Evolutionary conservation across 2,329 filamentous ascomycete species (phyloP).

Genomic region (Leptographium wingfieldii): DNA sequence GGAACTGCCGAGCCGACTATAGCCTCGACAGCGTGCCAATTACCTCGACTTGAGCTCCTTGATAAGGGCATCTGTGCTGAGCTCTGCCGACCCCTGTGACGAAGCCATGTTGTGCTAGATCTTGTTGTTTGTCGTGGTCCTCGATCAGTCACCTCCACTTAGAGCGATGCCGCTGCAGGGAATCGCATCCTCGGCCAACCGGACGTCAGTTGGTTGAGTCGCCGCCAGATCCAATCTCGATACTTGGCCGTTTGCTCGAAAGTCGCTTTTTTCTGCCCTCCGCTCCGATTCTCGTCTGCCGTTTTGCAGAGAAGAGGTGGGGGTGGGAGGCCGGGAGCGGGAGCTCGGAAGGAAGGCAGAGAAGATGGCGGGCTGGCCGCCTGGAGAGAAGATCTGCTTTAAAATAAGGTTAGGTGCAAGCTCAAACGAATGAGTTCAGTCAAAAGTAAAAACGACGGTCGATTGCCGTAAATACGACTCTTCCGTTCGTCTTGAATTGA

Average conservation of each 20-base stretch:
- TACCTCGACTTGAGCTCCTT: slow-evolving; percentile 45
- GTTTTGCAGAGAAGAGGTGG: neutral
- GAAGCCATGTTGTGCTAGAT: slow-evolving; percentile 11
- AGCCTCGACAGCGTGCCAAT: slow-evolving; percentile 3
- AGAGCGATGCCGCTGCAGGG: slow-evolving; percentile 9
- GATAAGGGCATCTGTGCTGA: slow-evolving; percentile 40
- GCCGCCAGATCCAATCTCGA: neutral
- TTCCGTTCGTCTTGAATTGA: neutral
- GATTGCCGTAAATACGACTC: neutral
- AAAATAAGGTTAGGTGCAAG: neutral
- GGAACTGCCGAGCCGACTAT: neutral
- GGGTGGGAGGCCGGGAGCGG: neutral
- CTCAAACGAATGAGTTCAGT: neutral
- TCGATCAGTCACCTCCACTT: slow-evolving; percentile 9
- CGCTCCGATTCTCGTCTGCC: neutral
- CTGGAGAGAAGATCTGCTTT: neutral
- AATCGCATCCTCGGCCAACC: slow-evolving; percentile 10
- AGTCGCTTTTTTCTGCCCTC: neutral
- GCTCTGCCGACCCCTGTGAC: slow-evolving; percentile 30
- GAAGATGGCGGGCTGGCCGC: slow-evolving; percentile 1
- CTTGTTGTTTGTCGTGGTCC: slow-evolving; percentile 10
- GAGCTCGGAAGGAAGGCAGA: neutral
- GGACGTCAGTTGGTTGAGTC: neutral
- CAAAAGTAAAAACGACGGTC: neutral
- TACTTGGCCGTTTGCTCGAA: neutral